Evolutionary conservation across 495 filamentous ascomycete species (phyloP), one percentile per base, ranked within the genome.

Genomic region (Trichoderma asperelloides): DNA sequence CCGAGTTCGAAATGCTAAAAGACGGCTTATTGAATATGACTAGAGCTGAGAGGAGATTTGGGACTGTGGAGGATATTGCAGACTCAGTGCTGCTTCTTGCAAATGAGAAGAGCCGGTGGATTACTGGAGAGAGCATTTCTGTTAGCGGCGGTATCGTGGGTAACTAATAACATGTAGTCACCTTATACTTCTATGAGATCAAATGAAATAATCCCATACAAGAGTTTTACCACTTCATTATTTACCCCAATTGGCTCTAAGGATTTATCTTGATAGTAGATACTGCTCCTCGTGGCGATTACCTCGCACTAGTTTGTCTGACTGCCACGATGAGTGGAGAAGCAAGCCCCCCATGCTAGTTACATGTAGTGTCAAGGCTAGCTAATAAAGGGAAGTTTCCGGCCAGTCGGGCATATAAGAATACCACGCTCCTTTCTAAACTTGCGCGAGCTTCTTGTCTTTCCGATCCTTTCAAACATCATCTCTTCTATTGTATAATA

Each of bases 61-160:
- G 76, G 0, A 75, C 51, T 1, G 70, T 74, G 0, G 70, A 75
- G 45, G 80, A 85, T 72, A 73, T 85, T 66, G 81, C 77, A 18
- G 81, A 83, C 70, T 76, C 77, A 12, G 80, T 80, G 25, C 64
- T 79, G 23, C 70, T 84, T n/a, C 55, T 85, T 12, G 77, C 74
- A 13, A 77, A 74, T 13, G 83, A 84, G 72, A 78, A 81, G 70
- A 79, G 76, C 55, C 71, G 79, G 9, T 84, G 81, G 83, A 74
- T 85, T 47, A 84, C 81, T 0, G 83, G 80, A 18, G 77, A 82
- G 74, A 74, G 72, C 62, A 75, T 85, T 45, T 76, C 78, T 57
- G 78, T 77, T 8, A 80, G 80, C 72, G 80, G 81, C 33, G 82
- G 83, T 5, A 73, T 76, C 27, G 40, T 33, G 7, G 62, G 62